These are phyloP conservation scores for Nakaseomyces delphensis DNA, from an alignment of 1,139 yeast species.

Conservation along the genomic window DNA sequence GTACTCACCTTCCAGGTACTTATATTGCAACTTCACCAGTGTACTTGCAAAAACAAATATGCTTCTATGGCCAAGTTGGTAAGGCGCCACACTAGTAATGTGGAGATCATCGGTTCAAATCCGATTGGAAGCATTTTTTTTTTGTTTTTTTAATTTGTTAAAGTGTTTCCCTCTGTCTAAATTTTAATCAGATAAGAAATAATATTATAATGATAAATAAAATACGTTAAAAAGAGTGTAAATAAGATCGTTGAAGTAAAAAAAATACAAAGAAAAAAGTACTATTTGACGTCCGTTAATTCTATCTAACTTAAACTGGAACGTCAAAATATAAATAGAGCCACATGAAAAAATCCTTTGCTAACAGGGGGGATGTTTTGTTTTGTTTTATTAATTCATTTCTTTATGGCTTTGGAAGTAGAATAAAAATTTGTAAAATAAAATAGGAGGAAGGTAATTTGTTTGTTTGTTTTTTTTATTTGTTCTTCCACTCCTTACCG, in stretches of 20 bases:
- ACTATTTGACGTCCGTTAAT: not conserved
- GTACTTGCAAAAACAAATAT: conserved; percentile 1
- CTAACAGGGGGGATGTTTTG: too few relatives aligned
- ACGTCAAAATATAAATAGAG: not conserved
- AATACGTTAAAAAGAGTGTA: not conserved
- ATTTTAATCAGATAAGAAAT: not conserved
- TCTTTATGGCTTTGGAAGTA: not conserved
- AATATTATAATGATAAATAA: not conserved
- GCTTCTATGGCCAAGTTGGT: conserved; percentile 34
- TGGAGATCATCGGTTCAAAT: conserved; percentile 32
- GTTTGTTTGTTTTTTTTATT: conserved; percentile 1
- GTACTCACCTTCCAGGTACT: too few relatives aligned
- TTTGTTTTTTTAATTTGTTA: conserved; percentile 7
- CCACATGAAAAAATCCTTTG: not conserved
- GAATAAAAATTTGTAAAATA: too few relatives aligned
- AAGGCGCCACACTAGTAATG: conserved; percentile 34
- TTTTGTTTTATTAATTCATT: too few relatives aligned
- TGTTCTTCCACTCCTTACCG: conserved; percentile 13
- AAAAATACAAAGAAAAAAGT: too few relatives aligned
- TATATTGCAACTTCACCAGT: too few relatives aligned
- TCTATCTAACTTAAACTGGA: conserved; percentile 3
- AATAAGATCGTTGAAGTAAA: not conserved
- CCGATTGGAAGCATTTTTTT: conserved; percentile 29
- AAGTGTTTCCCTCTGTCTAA: too few relatives aligned
- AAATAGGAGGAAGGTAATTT: too few relatives aligned